Evolutionary conservation across 2,329 filamentous ascomycete species (phyloP), one percentile per base, ranked within the genome.

Genomic region (Fusarium musae): DNA sequence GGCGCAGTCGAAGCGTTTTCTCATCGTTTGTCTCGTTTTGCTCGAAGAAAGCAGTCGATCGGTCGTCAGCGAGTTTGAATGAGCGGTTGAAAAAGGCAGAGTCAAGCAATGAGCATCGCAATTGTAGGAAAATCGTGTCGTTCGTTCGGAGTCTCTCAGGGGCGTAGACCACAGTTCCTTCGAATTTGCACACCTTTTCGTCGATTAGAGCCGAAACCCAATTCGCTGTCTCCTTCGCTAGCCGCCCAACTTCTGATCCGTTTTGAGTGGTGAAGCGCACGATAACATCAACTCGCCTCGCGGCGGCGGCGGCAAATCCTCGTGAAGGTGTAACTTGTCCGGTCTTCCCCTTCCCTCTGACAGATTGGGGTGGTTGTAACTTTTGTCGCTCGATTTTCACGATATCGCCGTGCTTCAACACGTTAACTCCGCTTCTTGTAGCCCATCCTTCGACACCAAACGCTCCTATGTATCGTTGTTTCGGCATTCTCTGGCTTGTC

Each of bases 151-250:
- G 83, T 52, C 90, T 87, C 63, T 98, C 96, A 0, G 95, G 95
- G 0, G 93, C 93, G 81, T 93, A 98, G 4, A 99, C 94, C 78
- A 95, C 97, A 17, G 89, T 90, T 10, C 93, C 96, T 75, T 97
- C 93, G 70, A 99, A 97, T 28, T 85, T 89, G 84, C 95, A 98
- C 7, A 98, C 88, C 37, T 93, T 92, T 80, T 98, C 95, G 78
- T 99, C 96, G 58, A 98, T 90, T 75, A 99, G 83, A 1, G 95
- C 92, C 7, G 96, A 97, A 10, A 98, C 93, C 95, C 96, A 99
- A 67, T 91, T 90, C 8, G 96, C 95, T 9, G 91, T 91, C 39
- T 98, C 95, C 77, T 95, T 96, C 34, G 95, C 92, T 42, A 99
- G 82, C 67, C 96, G 89, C 8, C 96, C 96, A 53, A 99, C 88